phyloP scores from a whole-genome alignment of 176 grass and related monocot genomes.

The Hsuehochloa calcarea region DNA sequence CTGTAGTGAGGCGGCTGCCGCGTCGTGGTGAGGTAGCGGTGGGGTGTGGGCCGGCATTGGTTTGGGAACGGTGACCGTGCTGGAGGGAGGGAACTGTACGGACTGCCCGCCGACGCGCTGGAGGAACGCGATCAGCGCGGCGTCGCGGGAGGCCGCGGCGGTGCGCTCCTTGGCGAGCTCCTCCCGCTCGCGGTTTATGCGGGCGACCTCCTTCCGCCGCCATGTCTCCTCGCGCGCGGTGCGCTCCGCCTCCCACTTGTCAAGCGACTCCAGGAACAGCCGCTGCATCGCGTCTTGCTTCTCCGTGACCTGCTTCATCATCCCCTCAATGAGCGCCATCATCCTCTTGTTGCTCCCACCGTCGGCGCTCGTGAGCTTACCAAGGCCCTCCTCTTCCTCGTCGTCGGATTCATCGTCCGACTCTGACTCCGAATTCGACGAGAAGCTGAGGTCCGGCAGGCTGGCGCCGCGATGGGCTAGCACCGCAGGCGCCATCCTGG shows the following conservation, averaged over 20 bases:
- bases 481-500: background rate
- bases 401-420: constrained; percentile 53
- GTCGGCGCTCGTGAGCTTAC: constrained; percentile 48
- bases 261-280: constrained; percentile 79
- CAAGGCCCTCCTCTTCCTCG: constrained; percentile 51
- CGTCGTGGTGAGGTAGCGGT: constrained; percentile 37
- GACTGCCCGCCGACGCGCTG: constrained; percentile 69
- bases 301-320: constrained; percentile 74
- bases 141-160: constrained; percentile 71
- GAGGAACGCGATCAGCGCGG: constrained; percentile 70
- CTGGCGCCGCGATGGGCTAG: constrained; percentile 39
- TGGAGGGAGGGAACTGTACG: constrained; percentile 29
- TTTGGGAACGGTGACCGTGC: constrained; percentile 5
- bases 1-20: background rate
- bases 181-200: constrained; percentile 82
- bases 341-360: constrained; percentile 49
- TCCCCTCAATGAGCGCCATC: constrained; percentile 78
- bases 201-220: constrained; percentile 75
- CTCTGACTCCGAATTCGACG: constrained; percentile 73
- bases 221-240: constrained; percentile 83
- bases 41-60: constrained; percentile 15
- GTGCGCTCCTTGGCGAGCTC: constrained; percentile 74
- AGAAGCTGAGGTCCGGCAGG: constrained; percentile 60
- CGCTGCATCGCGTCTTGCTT: constrained; percentile 85
- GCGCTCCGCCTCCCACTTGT: constrained; percentile 78